Conservation (phyloP, 768 basidiomycete species). For the Mycena venus region DNA sequence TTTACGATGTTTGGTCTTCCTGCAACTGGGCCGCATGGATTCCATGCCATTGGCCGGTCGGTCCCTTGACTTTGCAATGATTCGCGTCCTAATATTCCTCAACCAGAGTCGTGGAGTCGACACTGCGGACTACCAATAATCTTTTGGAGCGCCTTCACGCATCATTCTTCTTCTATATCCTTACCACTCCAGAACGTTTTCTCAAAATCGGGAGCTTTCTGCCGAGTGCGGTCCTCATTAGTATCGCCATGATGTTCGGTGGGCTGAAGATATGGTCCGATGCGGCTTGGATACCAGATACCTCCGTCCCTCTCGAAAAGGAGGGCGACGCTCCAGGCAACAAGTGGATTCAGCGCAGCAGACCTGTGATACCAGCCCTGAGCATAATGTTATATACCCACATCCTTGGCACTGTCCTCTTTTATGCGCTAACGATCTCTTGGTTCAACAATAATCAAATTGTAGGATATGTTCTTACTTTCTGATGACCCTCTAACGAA, state of each 20-base stretch:
- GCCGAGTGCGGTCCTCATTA: slow-evolving; percentile 88
- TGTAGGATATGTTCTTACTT: slow-evolving; percentile 48
- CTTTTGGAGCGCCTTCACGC: slow-evolving; percentile 96
- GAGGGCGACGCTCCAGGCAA: slow-evolving; percentile 28
- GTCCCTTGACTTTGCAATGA: slow-evolving; percentile 39
- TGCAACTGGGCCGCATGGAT: slow-evolving; percentile 93
- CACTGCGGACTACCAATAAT: slow-evolving; percentile 92
- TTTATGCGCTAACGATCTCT: slow-evolving; percentile 59
- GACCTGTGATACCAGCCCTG: slow-evolving; percentile 69
- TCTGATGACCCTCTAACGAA: background rate
- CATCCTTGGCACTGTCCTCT: slow-evolving; percentile 63
- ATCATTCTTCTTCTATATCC: slow-evolving; percentile 96
- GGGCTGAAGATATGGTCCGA: slow-evolving; percentile 83
- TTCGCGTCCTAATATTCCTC: slow-evolving; percentile 3
- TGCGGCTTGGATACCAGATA: slow-evolving; percentile 65
- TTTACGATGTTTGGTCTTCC: slow-evolving; percentile 92
- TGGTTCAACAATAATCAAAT: slow-evolving; percentile 56
- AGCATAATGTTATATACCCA: slow-evolving; percentile 71
- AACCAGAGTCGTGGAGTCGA: slow-evolving; percentile 84
- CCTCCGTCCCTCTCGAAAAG: slow-evolving; percentile 28
- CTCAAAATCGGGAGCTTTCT: slow-evolving; percentile 93
- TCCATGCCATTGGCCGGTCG: slow-evolving; percentile 91
- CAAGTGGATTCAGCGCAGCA: slow-evolving; percentile 60
- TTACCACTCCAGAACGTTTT: slow-evolving; percentile 74
- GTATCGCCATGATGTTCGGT: slow-evolving; percentile 86